phyloP scores from a whole-genome alignment of 139 green algal genomes.

The Gonium pectorale region DNA sequence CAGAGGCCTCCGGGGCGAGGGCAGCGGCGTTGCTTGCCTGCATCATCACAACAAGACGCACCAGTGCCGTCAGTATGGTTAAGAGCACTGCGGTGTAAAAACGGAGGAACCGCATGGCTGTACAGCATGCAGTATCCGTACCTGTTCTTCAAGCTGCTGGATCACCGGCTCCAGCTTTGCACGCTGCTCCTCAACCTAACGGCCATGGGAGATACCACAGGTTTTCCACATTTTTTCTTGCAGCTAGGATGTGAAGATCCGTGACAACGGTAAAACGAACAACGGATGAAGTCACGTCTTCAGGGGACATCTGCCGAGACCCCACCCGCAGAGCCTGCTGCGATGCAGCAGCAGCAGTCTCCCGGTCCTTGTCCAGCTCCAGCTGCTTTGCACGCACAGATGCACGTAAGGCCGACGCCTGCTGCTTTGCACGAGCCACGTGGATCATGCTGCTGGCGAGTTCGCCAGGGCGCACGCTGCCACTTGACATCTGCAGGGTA shows the following conservation, averaged over 20 bases:
- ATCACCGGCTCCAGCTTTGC: not conserved
- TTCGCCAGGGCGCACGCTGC: not conserved
- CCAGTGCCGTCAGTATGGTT: no score
- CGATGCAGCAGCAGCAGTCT: not conserved
- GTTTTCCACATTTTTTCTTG: no score
- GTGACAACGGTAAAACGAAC: no score
- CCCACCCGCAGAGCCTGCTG: not conserved
- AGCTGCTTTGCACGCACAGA: not conserved
- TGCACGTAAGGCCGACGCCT: not conserved
- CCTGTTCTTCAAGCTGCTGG: not conserved
- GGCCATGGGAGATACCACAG: not conserved
- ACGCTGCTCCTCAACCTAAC: constrained; percentile 7
- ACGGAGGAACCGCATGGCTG: no score
- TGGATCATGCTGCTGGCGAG: constrained; percentile 30
- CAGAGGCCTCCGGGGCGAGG: no score
- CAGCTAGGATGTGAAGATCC: no score
- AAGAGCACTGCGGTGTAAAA: no score
- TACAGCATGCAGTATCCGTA: not conserved
- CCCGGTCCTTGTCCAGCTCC: not conserved
- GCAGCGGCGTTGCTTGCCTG: no score
- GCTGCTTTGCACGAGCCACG: constrained; percentile 20
- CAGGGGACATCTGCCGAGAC: no score
- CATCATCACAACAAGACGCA: no score
- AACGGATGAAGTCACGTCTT: no score
- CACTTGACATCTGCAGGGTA: constrained; percentile 16